A percentile compares a stretch with the other conserved stretches of the same genome.
phyloP scores from a whole-genome alignment of 306 rosid genomes.

The Prunus mira region DNA sequence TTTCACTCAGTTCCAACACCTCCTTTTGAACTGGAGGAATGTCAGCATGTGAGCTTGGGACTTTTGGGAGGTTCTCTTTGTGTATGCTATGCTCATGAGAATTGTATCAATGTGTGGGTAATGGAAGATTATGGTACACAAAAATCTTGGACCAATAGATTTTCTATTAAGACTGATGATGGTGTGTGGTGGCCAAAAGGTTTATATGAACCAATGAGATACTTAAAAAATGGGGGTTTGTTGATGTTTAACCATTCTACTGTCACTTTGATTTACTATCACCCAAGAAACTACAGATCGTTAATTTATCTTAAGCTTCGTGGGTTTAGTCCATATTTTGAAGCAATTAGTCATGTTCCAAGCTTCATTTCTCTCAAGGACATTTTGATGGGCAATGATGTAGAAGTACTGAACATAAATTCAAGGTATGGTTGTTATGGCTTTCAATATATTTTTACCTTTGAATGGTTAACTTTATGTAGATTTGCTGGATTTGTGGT shows the following conservation, averaged over 20 bases:
- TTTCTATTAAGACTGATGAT: not conserved
- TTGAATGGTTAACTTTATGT: not conserved
- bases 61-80: conserved; percentile 4
- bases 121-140: not conserved
- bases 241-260: not conserved
- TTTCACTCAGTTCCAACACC: conserved; percentile 10
- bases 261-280: not conserved
- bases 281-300: not conserved
- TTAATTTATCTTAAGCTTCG: not conserved
- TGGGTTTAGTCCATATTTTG: not conserved
- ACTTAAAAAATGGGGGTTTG: not conserved
- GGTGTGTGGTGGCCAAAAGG: not conserved
- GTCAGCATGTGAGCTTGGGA: conserved; percentile 1
- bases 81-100: not conserved
- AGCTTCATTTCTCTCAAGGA: conserved; percentile 5
- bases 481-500: too few species aligned
- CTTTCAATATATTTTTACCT: not conserved
- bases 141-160: not conserved
- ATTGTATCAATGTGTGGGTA: not conserved
- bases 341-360: conserved; percentile 1
- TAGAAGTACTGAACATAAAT: not conserved
- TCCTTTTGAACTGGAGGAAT: not conserved
- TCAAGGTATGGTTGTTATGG: not conserved
- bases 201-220: conserved; percentile 3
- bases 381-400: not conserved